Evolutionary conservation across 805 yeast species (phyloP).

Genomic region (Ogataea paradorogensis): DNA sequence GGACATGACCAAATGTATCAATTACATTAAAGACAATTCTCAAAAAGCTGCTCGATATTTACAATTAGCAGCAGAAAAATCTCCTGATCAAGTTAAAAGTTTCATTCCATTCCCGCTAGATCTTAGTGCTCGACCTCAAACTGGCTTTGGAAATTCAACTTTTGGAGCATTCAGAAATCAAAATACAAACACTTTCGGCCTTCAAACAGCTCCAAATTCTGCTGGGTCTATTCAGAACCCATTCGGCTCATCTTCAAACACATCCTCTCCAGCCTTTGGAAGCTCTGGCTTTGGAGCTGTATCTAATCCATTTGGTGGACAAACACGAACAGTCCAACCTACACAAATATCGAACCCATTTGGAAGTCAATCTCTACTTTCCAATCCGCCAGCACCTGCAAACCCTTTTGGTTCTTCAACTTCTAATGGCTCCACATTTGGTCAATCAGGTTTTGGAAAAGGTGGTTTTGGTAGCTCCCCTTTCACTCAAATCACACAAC

Average conservation of each 20-base stretch:
- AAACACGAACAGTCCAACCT: conserved; percentile 21
- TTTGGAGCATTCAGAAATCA: conserved; percentile 7
- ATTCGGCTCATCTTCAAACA: conserved; percentile 9
- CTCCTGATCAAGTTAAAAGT: conserved; percentile 23
- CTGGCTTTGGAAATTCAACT: not conserved
- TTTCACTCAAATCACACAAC: too few relatives aligned
- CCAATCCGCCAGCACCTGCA: not conserved
- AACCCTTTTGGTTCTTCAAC: conserved; percentile 12
- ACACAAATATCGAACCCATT: conserved; percentile 11
- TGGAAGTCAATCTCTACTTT: conserved; percentile 3
- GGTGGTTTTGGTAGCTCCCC: conserved; percentile 1
- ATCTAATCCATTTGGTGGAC: conserved; percentile 8
- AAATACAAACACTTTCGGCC: not conserved
- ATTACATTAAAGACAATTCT: conserved; percentile 38
- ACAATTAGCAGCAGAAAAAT: conserved; percentile 43
- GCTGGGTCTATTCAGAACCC: conserved; percentile 9
- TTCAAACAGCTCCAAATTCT: conserved; percentile 3
- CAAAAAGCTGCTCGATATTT: conserved; percentile 54
- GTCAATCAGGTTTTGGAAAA: not conserved
- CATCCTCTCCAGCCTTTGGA: conserved; percentile 12
- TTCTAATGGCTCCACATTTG: conserved; percentile 3
- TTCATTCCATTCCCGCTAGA: conserved; percentile 37
- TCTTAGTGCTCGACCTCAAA: conserved; percentile 2
- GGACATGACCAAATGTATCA: conserved; percentile 46
- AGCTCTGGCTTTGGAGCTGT: conserved; percentile 17